Conservation (phyloP, 108 stramenopile genomes). For the Cylindrotheca closterium region DNA sequence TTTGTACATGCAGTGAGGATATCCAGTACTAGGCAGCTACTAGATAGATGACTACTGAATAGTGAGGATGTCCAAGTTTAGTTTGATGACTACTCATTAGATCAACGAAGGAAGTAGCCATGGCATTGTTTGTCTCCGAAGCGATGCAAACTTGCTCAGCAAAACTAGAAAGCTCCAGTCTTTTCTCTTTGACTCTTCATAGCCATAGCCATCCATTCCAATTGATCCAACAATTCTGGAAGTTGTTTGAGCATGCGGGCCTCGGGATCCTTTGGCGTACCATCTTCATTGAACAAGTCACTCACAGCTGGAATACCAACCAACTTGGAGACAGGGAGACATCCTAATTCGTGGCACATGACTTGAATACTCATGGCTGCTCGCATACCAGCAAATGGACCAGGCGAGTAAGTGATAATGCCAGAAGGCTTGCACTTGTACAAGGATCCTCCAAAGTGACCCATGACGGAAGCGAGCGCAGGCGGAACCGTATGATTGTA, state of each 20-base stretch:
- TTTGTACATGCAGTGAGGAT: too few relatives aligned
- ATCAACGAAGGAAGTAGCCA: too few relatives aligned
- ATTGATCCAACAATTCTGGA: slow-evolving; percentile 50
- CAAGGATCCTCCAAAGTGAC: slow-evolving; percentile 55
- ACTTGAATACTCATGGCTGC: slow-evolving; percentile 56
- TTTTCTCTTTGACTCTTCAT: slow-evolving; percentile 47
- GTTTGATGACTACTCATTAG: too few relatives aligned
- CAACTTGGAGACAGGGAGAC: slow-evolving; percentile 62
- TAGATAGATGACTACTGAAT: too few relatives aligned
- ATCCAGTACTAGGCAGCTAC: too few relatives aligned
- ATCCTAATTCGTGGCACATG: slow-evolving; percentile 65
- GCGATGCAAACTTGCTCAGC: too few relatives aligned
- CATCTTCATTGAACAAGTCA: slow-evolving; percentile 48
- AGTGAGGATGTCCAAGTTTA: too few relatives aligned
- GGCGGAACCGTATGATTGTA: slow-evolving; percentile 68
- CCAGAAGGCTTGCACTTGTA: slow-evolving; percentile 60
- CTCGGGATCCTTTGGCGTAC: slow-evolving; percentile 50
- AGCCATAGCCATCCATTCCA: slow-evolving; percentile 76
- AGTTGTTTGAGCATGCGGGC: slow-evolving; percentile 58
- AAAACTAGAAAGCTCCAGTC: slow-evolving; percentile 3
- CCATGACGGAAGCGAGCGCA: slow-evolving; percentile 52
- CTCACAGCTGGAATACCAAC: slow-evolving; percentile 41
- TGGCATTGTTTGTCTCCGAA: too few relatives aligned
- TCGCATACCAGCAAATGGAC: slow-evolving; percentile 55
- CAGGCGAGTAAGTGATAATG: slow-evolving; percentile 60